Evolutionary conservation across 2,329 filamentous ascomycete species (phyloP).

Genomic region (Diaporthe sp.): DNA sequence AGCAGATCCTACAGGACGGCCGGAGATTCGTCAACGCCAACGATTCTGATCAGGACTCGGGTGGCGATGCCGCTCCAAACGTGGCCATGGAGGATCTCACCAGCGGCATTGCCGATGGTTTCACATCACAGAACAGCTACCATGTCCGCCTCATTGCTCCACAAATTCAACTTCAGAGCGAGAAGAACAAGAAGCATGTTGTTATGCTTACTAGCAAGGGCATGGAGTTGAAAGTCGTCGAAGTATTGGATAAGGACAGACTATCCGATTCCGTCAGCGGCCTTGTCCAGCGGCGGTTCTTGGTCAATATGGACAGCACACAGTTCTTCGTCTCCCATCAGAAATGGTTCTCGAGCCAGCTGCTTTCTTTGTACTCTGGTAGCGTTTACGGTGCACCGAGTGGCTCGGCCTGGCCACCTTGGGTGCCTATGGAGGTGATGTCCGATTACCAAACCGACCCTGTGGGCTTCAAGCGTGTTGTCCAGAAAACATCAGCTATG

Average conservation of each 20-base stretch:
- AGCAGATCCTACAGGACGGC: slow-evolving; percentile 85
- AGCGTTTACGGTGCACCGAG: slow-evolving; percentile 89
- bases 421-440: slow-evolving; percentile 98
- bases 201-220: slow-evolving; percentile 96
- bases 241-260: slow-evolving; percentile 96
- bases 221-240: slow-evolving; percentile 97
- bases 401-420: slow-evolving; percentile 94
- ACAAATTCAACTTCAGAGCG: slow-evolving; percentile 97
- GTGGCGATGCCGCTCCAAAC: slow-evolving; percentile 43
- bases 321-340: slow-evolving; percentile 98
- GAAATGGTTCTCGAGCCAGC: slow-evolving; percentile 85
- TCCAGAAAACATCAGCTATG: slow-evolving; percentile 95
- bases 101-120: slow-evolving; percentile 86
- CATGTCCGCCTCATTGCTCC: slow-evolving; percentile 95
- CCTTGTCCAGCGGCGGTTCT: slow-evolving; percentile 92
- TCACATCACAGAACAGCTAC: slow-evolving; percentile 91
- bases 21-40: slow-evolving; percentile 83
- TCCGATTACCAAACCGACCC: slow-evolving; percentile 95
- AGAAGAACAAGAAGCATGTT: slow-evolving; percentile 97
- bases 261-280: slow-evolving; percentile 94
- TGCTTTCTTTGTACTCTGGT: slow-evolving; percentile 92
- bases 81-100: slow-evolving; percentile 70
- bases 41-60: slow-evolving; percentile 52
- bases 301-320: slow-evolving; percentile 95
- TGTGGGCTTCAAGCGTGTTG: slow-evolving; percentile 97